A percentile compares a stretch with the other conserved stretches of the same genome.
phyloP scores from a whole-genome alignment of 2,329 filamentous ascomycete genomes.

The Colletotrichum lentis region DNA sequence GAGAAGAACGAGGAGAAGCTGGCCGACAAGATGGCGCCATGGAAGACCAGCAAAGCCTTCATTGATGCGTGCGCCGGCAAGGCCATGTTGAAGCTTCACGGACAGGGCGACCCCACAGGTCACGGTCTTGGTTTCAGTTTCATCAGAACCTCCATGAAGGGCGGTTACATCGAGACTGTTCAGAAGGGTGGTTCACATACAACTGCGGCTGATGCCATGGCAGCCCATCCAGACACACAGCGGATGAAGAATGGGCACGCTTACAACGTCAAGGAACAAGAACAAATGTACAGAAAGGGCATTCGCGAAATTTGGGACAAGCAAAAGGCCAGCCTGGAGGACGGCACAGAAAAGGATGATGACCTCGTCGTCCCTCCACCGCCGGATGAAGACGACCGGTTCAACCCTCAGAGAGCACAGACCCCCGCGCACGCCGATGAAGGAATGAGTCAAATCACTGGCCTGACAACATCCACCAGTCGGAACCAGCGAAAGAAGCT shows the following conservation, averaged over 20 bases:
- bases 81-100: conserved; percentile 94
- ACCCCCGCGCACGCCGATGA: conserved; percentile 77
- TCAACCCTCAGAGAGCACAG: conserved; percentile 75
- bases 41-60: conserved; percentile 97
- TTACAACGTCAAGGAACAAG: conserved; percentile 96
- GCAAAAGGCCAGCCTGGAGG: conserved; percentile 80
- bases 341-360: conserved; percentile 72
- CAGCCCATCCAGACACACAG: conserved; percentile 66
- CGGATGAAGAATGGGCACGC: conserved; percentile 92
- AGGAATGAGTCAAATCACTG: conserved; percentile 79
- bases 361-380: conserved; percentile 63
- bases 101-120: conserved; percentile 92
- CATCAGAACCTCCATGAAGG: conserved; percentile 98
- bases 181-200: conserved; percentile 65
- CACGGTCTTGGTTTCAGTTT: conserved; percentile 96
- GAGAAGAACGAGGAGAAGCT: conserved; percentile 73
- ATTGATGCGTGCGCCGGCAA: conserved; percentile 92
- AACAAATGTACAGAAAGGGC: conserved; percentile 88
- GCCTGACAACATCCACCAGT: conserved; percentile 71
- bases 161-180: conserved; percentile 86
- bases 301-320: conserved; percentile 93
- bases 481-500: conserved; percentile 72
- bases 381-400: conserved; percentile 71
- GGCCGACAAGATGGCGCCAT: conserved; percentile 90
- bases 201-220: conserved; percentile 82